Percentiles rank a stretch among this genome's conserved stretches.
Evolutionary conservation across 1,284 basidiomycete species (phyloP).

Genomic region (Ganoderma meredithae): DNA sequence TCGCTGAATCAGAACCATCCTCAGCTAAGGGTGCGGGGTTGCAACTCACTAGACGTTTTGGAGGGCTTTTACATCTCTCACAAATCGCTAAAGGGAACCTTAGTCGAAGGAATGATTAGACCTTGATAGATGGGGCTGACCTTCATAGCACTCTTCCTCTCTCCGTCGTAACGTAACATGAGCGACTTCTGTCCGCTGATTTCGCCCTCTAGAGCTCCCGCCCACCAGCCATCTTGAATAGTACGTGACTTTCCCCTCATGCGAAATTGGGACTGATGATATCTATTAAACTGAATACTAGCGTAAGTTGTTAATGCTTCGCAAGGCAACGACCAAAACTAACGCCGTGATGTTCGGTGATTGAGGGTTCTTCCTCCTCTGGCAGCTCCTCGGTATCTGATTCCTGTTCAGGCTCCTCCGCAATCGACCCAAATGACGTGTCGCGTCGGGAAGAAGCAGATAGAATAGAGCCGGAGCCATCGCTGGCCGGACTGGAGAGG

Average conservation of each 20-base stretch:
- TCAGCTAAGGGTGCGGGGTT: not conserved
- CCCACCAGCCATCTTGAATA: slow-evolving; percentile 55
- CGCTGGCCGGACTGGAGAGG: slow-evolving; percentile 5
- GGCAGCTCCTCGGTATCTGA: not conserved
- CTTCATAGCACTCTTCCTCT: slow-evolving; percentile 42
- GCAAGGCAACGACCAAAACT: not conserved
- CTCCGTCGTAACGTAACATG: slow-evolving; percentile 54
- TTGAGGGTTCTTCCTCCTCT: slow-evolving; percentile 18
- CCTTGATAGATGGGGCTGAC: slow-evolving; percentile 36
- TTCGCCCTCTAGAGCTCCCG: slow-evolving; percentile 49
- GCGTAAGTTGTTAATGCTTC: slow-evolving; percentile 14
- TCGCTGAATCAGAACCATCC: slow-evolving; percentile 4
- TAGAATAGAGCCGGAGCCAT: not conserved
- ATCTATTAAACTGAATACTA: slow-evolving; percentile 51
- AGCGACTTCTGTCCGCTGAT: slow-evolving; percentile 48
- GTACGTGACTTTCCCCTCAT: slow-evolving; percentile 45
- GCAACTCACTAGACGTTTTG: slow-evolving; percentile 53
- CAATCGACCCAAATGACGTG: not conserved
- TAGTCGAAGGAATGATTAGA: not conserved
- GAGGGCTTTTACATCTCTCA: slow-evolving; percentile 58
- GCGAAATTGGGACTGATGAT: slow-evolving; percentile 56
- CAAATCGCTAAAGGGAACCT: slow-evolving; percentile 48
- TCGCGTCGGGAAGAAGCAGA: not conserved
- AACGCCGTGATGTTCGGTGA: slow-evolving; percentile 47
- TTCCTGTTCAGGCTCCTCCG: not conserved